These are phyloP conservation scores for Rubia balearica DNA, from an alignment of 305 asterid genomes.

Conservation along the genomic window DNA sequence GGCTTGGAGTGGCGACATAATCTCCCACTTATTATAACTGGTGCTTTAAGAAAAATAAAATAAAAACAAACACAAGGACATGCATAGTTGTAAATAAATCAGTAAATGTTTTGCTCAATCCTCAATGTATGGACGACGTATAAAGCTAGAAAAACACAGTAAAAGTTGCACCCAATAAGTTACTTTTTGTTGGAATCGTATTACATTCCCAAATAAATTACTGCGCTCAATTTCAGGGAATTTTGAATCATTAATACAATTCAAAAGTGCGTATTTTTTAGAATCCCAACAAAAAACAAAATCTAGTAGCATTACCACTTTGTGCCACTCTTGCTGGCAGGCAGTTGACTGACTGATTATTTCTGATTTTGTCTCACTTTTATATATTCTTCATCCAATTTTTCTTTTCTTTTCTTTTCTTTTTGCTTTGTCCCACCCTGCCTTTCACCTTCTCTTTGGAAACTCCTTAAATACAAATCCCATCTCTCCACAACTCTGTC, in stretches of 20 bases:
- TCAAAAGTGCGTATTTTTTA: slow-evolving; percentile 22
- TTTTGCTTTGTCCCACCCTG: background rate
- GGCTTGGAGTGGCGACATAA: too few relatives aligned
- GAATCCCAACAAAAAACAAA: slow-evolving; percentile 50
- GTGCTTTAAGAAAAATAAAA: too few relatives aligned
- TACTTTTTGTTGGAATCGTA: too few relatives aligned
- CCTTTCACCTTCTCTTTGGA: slow-evolving; percentile 13
- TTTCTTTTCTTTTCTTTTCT: slow-evolving; percentile 5
- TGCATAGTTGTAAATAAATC: too few relatives aligned
- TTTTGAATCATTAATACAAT: slow-evolving; percentile 1
- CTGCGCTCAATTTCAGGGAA: background rate
- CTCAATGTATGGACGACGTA: too few relatives aligned
- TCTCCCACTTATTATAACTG: too few relatives aligned
- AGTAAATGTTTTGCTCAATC: too few relatives aligned
- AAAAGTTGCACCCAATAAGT: too few relatives aligned
- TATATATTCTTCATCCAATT: slow-evolving; percentile 9
- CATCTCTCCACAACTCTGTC: background rate
- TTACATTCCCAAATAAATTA: background rate
- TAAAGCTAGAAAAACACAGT: too few relatives aligned
- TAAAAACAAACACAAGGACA: too few relatives aligned
- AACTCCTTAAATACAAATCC: slow-evolving; percentile 20
- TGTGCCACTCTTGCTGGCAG: slow-evolving; percentile 36
- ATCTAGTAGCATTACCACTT: slow-evolving; percentile 22
- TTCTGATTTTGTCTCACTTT: slow-evolving; percentile 24
- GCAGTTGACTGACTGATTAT: slow-evolving; percentile 57